Evolutionary conservation across 2,329 filamentous ascomycete genomes (phyloP).

Genomic region (Moelleriella libera): DNA sequence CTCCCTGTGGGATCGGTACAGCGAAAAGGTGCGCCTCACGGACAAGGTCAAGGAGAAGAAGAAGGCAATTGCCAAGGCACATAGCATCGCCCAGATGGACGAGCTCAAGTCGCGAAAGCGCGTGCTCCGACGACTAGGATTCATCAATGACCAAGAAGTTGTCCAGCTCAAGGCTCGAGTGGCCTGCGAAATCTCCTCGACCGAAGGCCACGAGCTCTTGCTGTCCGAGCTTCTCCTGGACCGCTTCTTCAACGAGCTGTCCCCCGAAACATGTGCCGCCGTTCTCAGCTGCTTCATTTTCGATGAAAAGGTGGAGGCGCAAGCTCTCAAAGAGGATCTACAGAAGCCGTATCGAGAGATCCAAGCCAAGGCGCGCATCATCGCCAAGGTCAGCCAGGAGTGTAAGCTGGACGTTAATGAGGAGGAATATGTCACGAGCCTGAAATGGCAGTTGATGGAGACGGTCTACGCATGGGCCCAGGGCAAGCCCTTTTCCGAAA

Average conservation of each 20-base stretch:
- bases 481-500: slow-evolving; percentile 78
- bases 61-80: slow-evolving; percentile 71
- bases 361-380: slow-evolving; percentile 69
- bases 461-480: slow-evolving; percentile 87
- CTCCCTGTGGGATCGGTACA: slow-evolving; percentile 77
- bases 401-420: slow-evolving; percentile 91
- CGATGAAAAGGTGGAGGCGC: slow-evolving; percentile 81
- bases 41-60: slow-evolving; percentile 79
- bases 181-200: slow-evolving; percentile 92
- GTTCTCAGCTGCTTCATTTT: slow-evolving; percentile 92
- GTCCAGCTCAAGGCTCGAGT: slow-evolving; percentile 95
- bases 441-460: slow-evolving; percentile 96
- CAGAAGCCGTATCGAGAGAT: slow-evolving; percentile 78
- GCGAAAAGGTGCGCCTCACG: slow-evolving; percentile 59
- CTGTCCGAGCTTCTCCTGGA: slow-evolving; percentile 91
- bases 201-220: slow-evolving; percentile 79
- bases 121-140: slow-evolving; percentile 82
- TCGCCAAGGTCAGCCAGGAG: slow-evolving; percentile 89
- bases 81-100: slow-evolving; percentile 84
- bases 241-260: slow-evolving; percentile 92
- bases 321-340: slow-evolving; percentile 67
- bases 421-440: slow-evolving; percentile 76
- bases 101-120: slow-evolving; percentile 94
- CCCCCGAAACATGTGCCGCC: slow-evolving; percentile 74
- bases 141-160: slow-evolving; percentile 91